phyloP scores from a whole-genome alignment of 2,329 filamentous ascomycete species.

The Phaeomoniella chlamydospora region DNA sequence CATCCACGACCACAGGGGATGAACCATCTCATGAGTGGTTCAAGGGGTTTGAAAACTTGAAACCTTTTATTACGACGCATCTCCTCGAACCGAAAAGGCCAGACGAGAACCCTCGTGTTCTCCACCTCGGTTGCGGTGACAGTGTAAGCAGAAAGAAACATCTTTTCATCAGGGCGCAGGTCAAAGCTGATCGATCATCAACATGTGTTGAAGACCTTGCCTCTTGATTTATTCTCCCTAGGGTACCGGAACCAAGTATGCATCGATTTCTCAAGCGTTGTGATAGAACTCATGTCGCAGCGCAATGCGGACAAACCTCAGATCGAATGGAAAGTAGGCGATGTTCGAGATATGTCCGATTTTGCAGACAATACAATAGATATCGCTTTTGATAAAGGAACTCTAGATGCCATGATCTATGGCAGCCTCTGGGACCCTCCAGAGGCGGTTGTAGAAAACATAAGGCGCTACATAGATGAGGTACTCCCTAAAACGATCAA shows the following conservation, averaged over 20 bases:
- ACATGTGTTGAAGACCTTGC: conserved; percentile 32
- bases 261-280: conserved; percentile 41
- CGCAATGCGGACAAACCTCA: conserved; percentile 22
- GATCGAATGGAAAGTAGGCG: conserved; percentile 35
- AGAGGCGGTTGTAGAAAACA: conserved; percentile 32
- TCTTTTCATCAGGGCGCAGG: too few relatives aligned
- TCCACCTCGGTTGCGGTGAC: conserved; percentile 44
- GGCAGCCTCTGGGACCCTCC: conserved; percentile 40
- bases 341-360: conserved; percentile 35
- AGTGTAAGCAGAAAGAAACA: conserved; percentile 37
- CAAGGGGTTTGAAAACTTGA: conserved; percentile 31
- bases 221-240: conserved; percentile 28
- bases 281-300: conserved; percentile 37
- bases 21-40: conserved; percentile 40
- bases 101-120: conserved; percentile 24
- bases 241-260: conserved; percentile 40
- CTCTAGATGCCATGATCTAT: conserved; percentile 41
- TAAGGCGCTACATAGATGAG: conserved; percentile 33
- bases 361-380: conserved; percentile 30
- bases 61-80: conserved; percentile 30
- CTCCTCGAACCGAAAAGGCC: conserved; percentile 22
- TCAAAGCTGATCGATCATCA: too few relatives aligned
- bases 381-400: conserved; percentile 44
- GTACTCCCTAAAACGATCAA: conserved; percentile 15
- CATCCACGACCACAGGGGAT: conserved; percentile 16